Evolutionary conservation across 257 asterid species (phyloP), one percentile per base, ranked within the genome.

Genomic region (Ilex aquifolium): DNA sequence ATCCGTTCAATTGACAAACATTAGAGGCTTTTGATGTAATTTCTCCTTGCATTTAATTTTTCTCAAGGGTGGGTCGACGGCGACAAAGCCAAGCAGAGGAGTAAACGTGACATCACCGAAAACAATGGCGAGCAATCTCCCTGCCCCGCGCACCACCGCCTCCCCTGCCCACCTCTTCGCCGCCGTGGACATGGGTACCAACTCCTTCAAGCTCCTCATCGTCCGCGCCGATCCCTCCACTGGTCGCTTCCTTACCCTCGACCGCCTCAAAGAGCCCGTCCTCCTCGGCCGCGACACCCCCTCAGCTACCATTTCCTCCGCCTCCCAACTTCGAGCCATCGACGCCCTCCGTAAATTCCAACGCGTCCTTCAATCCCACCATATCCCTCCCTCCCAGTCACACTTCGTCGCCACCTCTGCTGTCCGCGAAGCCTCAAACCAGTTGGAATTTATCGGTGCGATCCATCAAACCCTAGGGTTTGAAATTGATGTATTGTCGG

Each of bases 401-500:
- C 90, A 87, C 77, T 66, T 86, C 76, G 95, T 88, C 50, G 95
- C 96, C 54, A 88, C 96, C 62, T 88, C 95, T 30, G 95, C 96
- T 49, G 85, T 89, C 61, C 95, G 96, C 39, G 95, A 89, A 84
- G 86, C 96, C 31, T 74, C 90, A 57, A 84, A 89, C 76, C 76
- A 74, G 56, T 67, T 79, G 59, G 76, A 86, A 39, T 84, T 89
- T 65, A 57, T 75, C 29, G 15, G 53, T 13, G 13, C 68, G 2
- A 61, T 83, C 50, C 62, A 67, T 10, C 78, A 74, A 63, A 62
- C 76, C 61, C 80, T 84, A 32, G 79, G 79, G 39, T 76, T 77
- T 27, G 57, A 72, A 29, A 70, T 84, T 1, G 87, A 89, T 15
- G 71, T 81, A 9, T 78, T 89, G 40, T 81, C 95, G 44, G 94